phyloP scores from a whole-genome alignment of 2,329 filamentous ascomycete genomes.

The Elsinoe perseae region DNA sequence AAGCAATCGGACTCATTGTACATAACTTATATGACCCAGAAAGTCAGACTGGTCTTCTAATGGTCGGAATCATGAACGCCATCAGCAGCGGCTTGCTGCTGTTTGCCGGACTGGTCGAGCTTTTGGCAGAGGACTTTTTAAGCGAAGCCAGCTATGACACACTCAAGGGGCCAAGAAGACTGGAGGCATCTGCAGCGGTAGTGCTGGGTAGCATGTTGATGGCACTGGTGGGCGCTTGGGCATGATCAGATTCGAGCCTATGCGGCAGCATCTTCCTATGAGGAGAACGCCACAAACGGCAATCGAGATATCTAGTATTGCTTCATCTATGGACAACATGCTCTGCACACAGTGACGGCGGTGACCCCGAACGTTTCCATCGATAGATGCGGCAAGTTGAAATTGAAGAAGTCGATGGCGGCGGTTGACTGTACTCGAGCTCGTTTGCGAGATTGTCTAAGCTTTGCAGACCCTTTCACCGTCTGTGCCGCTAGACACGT shows the following conservation, averaged over 20 bases:
- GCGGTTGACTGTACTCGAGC: too few species aligned
- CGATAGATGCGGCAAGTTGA: too few species aligned
- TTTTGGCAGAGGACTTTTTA: constrained; percentile 47
- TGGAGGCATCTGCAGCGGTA: constrained; percentile 56
- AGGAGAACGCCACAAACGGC: too few species aligned
- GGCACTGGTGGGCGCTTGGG: constrained; percentile 61
- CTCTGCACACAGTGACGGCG: too few species aligned
- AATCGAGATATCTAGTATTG: not conserved
- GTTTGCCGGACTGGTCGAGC: constrained; percentile 44
- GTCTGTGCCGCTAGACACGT: too few species aligned
- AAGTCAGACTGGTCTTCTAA: constrained; percentile 41
- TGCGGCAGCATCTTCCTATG: not conserved
- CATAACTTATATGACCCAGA: constrained; percentile 45
- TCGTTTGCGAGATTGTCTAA: too few species aligned
- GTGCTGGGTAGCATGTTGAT: constrained; percentile 54
- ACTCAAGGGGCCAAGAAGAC: constrained; percentile 49
- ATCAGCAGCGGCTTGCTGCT: constrained; percentile 41
- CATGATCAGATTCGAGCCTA: constrained; percentile 27
- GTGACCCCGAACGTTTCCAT: too few species aligned
- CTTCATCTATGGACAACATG: too few species aligned
- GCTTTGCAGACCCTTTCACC: too few species aligned
- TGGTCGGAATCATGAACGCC: constrained; percentile 45
- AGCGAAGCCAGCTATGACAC: constrained; percentile 57
- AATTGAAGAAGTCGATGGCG: too few species aligned
- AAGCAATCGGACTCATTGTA: constrained; percentile 43